Base-by-base conservation (phyloP, 768 basidiomycete genomes). In the Naematelia aurantialba region DNA sequence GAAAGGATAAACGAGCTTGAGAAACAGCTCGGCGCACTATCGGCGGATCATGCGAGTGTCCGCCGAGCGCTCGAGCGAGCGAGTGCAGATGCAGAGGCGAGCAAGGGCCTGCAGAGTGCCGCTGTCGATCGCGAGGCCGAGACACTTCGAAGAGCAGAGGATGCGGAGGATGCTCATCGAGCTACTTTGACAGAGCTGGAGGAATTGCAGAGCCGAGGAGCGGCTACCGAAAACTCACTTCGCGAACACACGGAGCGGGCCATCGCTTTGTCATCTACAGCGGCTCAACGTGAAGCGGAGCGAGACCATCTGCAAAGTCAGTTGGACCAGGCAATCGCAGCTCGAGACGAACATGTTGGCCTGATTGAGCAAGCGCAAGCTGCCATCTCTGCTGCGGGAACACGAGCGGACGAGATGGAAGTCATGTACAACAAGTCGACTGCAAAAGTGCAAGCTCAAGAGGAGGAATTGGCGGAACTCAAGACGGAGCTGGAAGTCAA, bases 291-390 rank as follows among this genome's bases (percentile, higher is more conserved):
- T 54, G 87, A 91, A 62, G 89, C 87, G 0, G 93, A 98, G 47
- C 82, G 85, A 58, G 77, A 83, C 56, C 81, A 82, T 54, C 76
- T 85, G 21, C 83, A 83, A 57, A 79, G 80, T 3, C 85, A 90
- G 76, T 79, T 90, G 19, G 87, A 88, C 12, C 88, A 91, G 51
- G 81, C 92, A 31, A 78, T 80, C 4, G 79, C 81, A 5, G 84
- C 86, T 5, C 84, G 86, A 22, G 90, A 93, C 50, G 87, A 91
- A 70, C 91, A 97, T 73, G 79, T 97, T 50, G 86, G 86, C 21
- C 86, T 91, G 1, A 80, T 98, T 51, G 91, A 94, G 34, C 90
- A 96, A 76, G 85, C 89, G 1, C 87, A 87, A 44, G 77, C 79
- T 13, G 91, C 91, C 0, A 80, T 99, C 50, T 80, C 84, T 50